phyloP scores from a whole-genome alignment of 176 grass and related monocot genomes.

The Metroxylon sagu region DNA sequence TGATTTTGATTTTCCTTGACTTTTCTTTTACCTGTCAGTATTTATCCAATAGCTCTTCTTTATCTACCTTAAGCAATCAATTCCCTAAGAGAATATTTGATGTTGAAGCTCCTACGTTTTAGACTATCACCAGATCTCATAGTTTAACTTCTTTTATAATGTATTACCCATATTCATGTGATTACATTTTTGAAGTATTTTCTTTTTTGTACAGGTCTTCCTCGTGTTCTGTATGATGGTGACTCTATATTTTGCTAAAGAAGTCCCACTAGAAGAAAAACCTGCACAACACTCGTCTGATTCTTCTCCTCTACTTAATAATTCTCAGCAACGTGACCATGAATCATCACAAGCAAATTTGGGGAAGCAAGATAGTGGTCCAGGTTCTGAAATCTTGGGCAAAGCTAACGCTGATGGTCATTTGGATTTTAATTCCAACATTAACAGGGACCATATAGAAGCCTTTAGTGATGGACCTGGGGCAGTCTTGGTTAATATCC shows the following conservation, averaged over 20 bases:
- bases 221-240: conserved; percentile 82
- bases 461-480: conserved; percentile 77
- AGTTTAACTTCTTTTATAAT: no score
- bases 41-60: no score
- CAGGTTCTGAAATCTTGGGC: conserved; percentile 17
- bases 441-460: conserved; percentile 31
- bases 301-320: conserved; percentile 75
- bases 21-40: no score
- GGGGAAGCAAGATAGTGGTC: conserved; percentile 34
- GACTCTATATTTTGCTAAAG: conserved; percentile 94
- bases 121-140: no score
- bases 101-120: no score
- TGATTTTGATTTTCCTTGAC: no score
- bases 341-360: conserved; percentile 34
- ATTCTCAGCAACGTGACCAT: conserved; percentile 38
- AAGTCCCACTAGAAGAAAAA: conserved; percentile 59
- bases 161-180: no score
- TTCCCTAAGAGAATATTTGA: no score
- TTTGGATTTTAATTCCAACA: conserved; percentile 25
- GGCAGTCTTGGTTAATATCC: conserved; percentile 87
- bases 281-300: conserved; percentile 46
- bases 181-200: not conserved
- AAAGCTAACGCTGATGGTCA: conserved; percentile 26
- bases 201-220: conserved; percentile 52
- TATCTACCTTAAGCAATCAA: no score